Conservation (phyloP, 805 yeast species). For the Wickerhamomyces chambardii region DNA sequence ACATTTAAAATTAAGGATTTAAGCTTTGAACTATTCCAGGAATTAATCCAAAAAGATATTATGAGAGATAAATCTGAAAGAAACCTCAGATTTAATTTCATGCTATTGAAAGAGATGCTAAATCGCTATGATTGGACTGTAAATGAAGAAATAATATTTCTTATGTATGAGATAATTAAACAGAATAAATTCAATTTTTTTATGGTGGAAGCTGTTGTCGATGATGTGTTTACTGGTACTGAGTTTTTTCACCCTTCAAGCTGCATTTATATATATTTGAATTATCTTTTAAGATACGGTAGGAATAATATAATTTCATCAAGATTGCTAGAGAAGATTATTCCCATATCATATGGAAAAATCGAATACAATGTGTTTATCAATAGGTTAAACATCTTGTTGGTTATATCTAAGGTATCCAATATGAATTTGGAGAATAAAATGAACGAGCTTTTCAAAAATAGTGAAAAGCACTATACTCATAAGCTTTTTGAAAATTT, state of each 20-base stretch:
- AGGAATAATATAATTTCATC: slow-evolving; percentile 1
- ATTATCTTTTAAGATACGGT: slow-evolving; percentile 6
- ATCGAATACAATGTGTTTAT: slow-evolving; percentile 7
- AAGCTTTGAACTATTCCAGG: slow-evolving; percentile 5
- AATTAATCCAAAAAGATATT: slow-evolving; percentile 1
- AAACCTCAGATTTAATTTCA: slow-evolving; percentile 5
- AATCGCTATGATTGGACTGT: slow-evolving; percentile 5
- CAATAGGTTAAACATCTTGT: slow-evolving; percentile 14
- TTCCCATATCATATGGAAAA: slow-evolving; percentile 10
- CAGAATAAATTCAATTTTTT: slow-evolving; percentile 12
- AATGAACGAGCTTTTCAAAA: slow-evolving; percentile 6
- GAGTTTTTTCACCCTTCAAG: slow-evolving; percentile 4
- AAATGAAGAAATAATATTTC: slow-evolving; percentile 6
- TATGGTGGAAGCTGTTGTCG: slow-evolving; percentile 5
- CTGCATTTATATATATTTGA: slow-evolving; percentile 9
- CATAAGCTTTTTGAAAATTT: slow-evolving; percentile 1
- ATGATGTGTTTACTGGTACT: slow-evolving; percentile 2
- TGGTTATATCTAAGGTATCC: slow-evolving; percentile 7
- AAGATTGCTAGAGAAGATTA: slow-evolving; percentile 12
- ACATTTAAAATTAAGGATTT: slow-evolving; percentile 1
- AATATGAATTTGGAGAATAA: slow-evolving; percentile 9
- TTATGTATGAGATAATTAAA: slow-evolving; percentile 13
- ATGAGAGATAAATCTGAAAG: neutral
- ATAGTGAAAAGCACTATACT: slow-evolving; percentile 4
- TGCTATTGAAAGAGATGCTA: slow-evolving; percentile 3